Base-by-base conservation (phyloP, 257 asterid genomes). In the Linaria vulgaris region DNA sequence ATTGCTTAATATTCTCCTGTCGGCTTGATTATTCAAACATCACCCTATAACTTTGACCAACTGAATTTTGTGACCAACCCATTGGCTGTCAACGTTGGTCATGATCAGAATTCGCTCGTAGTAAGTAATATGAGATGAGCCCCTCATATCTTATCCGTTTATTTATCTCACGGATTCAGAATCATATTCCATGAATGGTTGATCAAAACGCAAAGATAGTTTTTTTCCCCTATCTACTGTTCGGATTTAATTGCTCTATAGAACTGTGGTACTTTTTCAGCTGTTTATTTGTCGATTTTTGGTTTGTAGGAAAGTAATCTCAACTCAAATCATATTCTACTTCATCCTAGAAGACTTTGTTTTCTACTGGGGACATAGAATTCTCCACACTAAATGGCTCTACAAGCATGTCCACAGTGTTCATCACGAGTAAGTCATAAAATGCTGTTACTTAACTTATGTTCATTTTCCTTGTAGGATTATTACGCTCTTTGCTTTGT, bases 401-500 rank as follows among this genome's bases (percentile, higher is more conserved):
- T 92, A 92, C 88, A 85, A 92, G 87, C 95, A 92, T 69, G 96
- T 92, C 41, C 99, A 92, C 78, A 89, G 99, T 67, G 99, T 92
- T 74, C 99, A 92, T 79, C 99, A 92, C 4, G 99, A 92, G 99
- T 92, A 76, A 83, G 99, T 51, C 55, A 60, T 63, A 66, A 66
- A 61, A 46, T 57, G 60, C 53, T 66, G 27, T 67, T 47, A 50
- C 17, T 49, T 50, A 66, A 37, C 62, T 54, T 63, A 53, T 61
- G 20, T 16, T 44, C 9, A 68, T 6, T 37, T 53, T 20, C 50
- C 21, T 47, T 34, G 48, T 46, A 21, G 56, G 25, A 47, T 58
- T 17, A 56, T 46, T 38, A 51, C 16, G 44, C 1, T 38, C 57
- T 67, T 12, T 57, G 50, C 52, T 64, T 49, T 48, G 16, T 61